phyloP scores from a whole-genome alignment of 768 basidiomycete genomes.

The Kwoniella shandongensis region DNA sequence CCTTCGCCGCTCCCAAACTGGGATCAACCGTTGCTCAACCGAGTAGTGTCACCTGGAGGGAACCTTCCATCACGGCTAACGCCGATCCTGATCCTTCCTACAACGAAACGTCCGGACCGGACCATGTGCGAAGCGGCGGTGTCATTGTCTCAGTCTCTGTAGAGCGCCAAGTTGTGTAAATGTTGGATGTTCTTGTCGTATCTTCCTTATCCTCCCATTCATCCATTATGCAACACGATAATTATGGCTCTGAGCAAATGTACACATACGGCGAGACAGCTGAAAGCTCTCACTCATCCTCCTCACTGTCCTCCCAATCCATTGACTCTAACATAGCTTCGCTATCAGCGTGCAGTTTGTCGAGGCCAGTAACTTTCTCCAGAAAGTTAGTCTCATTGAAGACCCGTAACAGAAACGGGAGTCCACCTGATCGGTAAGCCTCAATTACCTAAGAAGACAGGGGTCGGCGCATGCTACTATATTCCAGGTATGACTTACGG shows the following conservation, averaged over 20 bases:
- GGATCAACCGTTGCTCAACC: conserved; percentile 11
- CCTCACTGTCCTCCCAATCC: conserved; percentile 68
- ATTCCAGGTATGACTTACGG: conserved; percentile 56
- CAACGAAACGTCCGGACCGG: background rate
- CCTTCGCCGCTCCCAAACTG: conserved; percentile 6
- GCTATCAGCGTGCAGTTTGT: conserved; percentile 72
- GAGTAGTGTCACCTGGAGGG: background rate
- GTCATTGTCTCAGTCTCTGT: conserved; percentile 6
- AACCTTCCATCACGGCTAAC: background rate
- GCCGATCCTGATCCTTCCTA: background rate
- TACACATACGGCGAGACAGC: no score
- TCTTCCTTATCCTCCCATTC: background rate
- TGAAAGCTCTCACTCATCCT: conserved; percentile 7
- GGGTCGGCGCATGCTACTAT: background rate
- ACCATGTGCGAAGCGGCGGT: background rate
- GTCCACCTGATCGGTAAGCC: conserved; percentile 80
- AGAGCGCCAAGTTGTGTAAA: conserved; percentile 5
- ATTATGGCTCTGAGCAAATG: no score
- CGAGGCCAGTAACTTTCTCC: conserved; percentile 73
- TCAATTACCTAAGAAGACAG: conserved; percentile 63
- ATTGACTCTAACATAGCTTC: conserved; percentile 69
- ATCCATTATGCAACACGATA: no score
- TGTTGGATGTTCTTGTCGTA: background rate
- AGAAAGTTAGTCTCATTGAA: conserved; percentile 79
- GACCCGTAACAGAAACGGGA: conserved; percentile 72